These are phyloP conservation scores for Boletus reticuloceps DNA, from an alignment of 768 basidiomycete genomes.

Conservation along the genomic window DNA sequence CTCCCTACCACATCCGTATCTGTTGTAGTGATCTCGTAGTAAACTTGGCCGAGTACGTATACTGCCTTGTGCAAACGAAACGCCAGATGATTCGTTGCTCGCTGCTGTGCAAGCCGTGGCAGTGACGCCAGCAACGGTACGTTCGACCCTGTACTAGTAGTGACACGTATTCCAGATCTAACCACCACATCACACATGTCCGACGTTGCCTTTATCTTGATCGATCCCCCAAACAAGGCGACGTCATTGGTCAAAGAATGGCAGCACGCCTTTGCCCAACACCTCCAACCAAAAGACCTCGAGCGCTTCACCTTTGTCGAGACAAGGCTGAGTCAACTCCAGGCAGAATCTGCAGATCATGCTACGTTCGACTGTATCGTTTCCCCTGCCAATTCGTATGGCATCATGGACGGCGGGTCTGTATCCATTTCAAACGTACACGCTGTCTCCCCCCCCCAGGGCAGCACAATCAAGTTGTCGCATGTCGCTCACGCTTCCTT, in stretches of 20 bases:
- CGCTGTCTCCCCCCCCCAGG: no score
- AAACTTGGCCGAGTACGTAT: no score
- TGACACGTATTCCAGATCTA: no score
- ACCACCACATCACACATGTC: neutral
- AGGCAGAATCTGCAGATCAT: neutral
- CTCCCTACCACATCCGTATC: no score
- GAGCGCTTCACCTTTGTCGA: conserved; percentile 3
- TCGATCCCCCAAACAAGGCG: neutral
- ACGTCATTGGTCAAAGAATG: conserved; percentile 1
- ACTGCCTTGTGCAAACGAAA: no score
- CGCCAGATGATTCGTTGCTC: no score
- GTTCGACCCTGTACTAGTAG: no score
- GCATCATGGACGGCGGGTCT: conserved; percentile 8
- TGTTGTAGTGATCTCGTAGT: no score
- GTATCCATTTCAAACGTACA: neutral
- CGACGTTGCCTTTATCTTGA: neutral
- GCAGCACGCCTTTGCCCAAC: neutral
- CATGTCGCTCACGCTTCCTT: neutral
- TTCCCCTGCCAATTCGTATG: conserved; percentile 6
- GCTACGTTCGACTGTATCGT: conserved; percentile 6
- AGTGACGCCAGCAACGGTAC: no score
- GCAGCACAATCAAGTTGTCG: no score
- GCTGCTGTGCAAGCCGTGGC: no score
- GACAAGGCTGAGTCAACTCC: neutral
- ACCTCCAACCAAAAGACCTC: conserved; percentile 2